Evolutionary conservation across 352 stramenopile species (phyloP).

Genomic region (Phytophthora quininea): DNA sequence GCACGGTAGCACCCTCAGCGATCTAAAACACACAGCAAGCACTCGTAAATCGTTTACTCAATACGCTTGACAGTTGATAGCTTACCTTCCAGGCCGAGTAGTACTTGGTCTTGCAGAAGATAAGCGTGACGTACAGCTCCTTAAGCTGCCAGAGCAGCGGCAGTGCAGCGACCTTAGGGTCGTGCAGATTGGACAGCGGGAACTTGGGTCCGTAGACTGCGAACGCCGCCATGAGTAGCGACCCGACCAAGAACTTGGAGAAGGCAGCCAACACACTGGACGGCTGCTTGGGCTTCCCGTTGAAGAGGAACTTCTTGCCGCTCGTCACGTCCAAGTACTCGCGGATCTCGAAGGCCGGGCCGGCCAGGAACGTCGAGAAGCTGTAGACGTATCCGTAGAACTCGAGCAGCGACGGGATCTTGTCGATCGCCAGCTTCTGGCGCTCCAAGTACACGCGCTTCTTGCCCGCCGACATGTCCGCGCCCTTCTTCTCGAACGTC

Average conservation of each 20-base stretch:
- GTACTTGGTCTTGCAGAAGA: constrained; percentile 95
- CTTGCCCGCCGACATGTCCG: constrained; percentile 16
- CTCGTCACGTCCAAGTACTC: constrained; percentile 90
- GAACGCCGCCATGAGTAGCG: constrained; percentile 64
- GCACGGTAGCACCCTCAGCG: constrained; percentile 77
- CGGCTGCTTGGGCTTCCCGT: constrained; percentile 51
- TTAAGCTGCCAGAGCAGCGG: constrained; percentile 67
- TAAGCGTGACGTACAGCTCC: constrained; percentile 91
- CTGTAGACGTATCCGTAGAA: constrained; percentile 97
- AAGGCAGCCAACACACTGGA: constrained; percentile 77
- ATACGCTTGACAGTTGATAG: too few relatives aligned
- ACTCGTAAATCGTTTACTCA: too few relatives aligned
- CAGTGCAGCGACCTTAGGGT: constrained; percentile 46
- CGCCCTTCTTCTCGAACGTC: constrained; percentile 42
- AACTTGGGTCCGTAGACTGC: constrained; percentile 55
- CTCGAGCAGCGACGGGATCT: constrained; percentile 92
- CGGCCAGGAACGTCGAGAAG: constrained; percentile 95
- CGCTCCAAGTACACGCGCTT: constrained; percentile 45
- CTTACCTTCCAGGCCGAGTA: constrained; percentile 96
- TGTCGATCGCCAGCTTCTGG: constrained; percentile 69
- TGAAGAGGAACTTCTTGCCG: constrained; percentile 60
- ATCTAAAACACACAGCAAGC: constrained; percentile 34
- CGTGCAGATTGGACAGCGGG: constrained; percentile 59
- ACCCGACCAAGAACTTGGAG: constrained; percentile 77
- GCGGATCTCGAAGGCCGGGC: constrained; percentile 95